These are phyloP conservation scores for Penicillium mononematosum DNA, from an alignment of 495 filamentous ascomycete genomes.

Conservation along the genomic window DNA sequence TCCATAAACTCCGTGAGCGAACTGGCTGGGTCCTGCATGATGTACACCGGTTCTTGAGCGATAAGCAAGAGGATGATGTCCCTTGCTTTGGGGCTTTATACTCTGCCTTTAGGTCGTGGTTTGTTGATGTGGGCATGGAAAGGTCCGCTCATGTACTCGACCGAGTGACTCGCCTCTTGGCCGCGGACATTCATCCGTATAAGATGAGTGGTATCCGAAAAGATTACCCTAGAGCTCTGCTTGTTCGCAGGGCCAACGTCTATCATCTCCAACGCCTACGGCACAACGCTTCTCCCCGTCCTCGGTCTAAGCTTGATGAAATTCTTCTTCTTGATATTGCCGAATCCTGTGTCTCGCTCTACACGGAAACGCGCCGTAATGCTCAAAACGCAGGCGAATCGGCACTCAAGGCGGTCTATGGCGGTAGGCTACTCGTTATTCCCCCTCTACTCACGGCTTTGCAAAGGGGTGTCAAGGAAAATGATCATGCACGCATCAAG, in stretches of 20 bases:
- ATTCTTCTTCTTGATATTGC: constrained; percentile 82
- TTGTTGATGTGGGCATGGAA: constrained; percentile 95
- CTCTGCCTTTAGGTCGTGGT: constrained; percentile 91
- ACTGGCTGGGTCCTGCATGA: constrained; percentile 77
- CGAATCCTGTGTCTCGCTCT: constrained; percentile 86
- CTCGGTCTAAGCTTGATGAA: constrained; percentile 81
- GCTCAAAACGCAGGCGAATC: constrained; percentile 91
- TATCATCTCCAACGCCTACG: constrained; percentile 92
- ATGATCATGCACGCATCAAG: constrained; percentile 87
- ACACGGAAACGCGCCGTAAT: constrained; percentile 91
- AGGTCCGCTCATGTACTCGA: constrained; percentile 92
- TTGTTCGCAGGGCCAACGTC: constrained; percentile 86
- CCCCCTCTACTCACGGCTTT: constrained; percentile 78
- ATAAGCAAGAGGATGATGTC: constrained; percentile 92
- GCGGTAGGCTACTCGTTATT: constrained; percentile 81
- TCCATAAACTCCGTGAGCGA: constrained; percentile 77
- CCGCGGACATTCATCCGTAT: constrained; percentile 83
- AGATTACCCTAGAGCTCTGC: constrained; percentile 82
- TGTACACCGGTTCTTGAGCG: constrained; percentile 78
- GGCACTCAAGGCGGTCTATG: constrained; percentile 87
- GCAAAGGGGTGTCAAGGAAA: constrained; percentile 75
- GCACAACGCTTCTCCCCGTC: constrained; percentile 85
- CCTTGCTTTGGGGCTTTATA: constrained; percentile 91
- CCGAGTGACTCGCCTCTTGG: constrained; percentile 74
- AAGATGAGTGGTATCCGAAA: constrained; percentile 92